Conservation (phyloP, 768 basidiomycete species). For the Mycena latifolia region DNA sequence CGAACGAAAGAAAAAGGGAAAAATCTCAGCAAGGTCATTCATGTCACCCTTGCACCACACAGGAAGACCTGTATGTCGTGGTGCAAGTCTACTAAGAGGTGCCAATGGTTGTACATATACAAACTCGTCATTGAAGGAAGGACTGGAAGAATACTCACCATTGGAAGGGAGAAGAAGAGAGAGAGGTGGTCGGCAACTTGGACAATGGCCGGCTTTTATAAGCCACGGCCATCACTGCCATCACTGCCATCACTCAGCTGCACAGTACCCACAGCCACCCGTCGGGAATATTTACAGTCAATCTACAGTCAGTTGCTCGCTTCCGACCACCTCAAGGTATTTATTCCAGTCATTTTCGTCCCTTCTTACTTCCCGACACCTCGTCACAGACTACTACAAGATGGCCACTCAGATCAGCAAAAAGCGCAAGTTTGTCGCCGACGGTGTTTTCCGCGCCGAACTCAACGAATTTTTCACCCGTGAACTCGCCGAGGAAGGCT, state of each 20-base stretch:
- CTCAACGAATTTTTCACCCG: slow-evolving; percentile 99
- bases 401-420: slow-evolving; percentile 95
- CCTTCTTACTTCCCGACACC: slow-evolving; percentile 7
- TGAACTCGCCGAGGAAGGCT: slow-evolving; percentile 98
- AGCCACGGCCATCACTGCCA: neutral
- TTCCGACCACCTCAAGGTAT: slow-evolving; percentile 32
- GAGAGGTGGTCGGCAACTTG: neutral
- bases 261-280: neutral
- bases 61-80: slow-evolving; percentile 47
- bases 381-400: slow-evolving; percentile 45
- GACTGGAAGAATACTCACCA: slow-evolving; percentile 43
- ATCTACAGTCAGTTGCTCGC: too few species aligned
- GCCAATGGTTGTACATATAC: slow-evolving; percentile 79
- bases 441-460: slow-evolving; percentile 99
- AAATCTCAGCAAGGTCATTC: slow-evolving; percentile 85
- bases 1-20: slow-evolving; percentile 58
- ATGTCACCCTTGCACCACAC: slow-evolving; percentile 80
- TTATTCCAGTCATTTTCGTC: slow-evolving; percentile 15
- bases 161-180: neutral
- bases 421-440: slow-evolving; percentile 98
- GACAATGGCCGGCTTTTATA: neutral
- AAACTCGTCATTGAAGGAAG: slow-evolving; percentile 80
- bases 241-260: neutral
- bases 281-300: too few species aligned
- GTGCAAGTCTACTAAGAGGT: slow-evolving; percentile 92